A percentile compares a stretch with the other conserved stretches of the same genome.
phyloP scores from a whole-genome alignment of 2,329 filamentous ascomycete genomes.

The Botrytis medusae region DNA sequence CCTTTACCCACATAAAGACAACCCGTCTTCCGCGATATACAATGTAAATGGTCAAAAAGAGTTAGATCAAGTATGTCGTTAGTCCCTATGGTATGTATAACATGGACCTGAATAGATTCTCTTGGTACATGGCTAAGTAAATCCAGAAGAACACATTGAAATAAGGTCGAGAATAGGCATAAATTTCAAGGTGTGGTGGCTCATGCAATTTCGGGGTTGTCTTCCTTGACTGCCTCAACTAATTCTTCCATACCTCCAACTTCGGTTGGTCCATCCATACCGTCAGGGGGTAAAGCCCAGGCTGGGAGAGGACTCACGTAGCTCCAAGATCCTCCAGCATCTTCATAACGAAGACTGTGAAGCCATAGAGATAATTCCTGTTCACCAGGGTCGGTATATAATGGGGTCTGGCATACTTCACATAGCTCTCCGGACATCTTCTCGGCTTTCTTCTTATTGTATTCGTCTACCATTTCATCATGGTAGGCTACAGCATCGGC shows the following conservation, averaged over 20 bases:
- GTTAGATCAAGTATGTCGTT: neutral
- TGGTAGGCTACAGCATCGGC: conserved; percentile 91
- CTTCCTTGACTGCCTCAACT: conserved; percentile 49
- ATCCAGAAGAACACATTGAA: conserved; percentile 10
- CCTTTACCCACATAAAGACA: neutral
- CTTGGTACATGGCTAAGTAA: neutral
- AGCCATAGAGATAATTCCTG: conserved; percentile 94
- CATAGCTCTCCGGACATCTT: conserved; percentile 87
- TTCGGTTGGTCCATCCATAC: conserved; percentile 60
- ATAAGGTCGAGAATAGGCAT: neutral
- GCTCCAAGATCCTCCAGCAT: conserved; percentile 77
- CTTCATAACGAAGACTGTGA: conserved; percentile 88
- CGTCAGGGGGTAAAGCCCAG: conserved; percentile 79
- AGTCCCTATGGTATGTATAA: neutral
- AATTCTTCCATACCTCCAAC: conserved; percentile 62
- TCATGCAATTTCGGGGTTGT: conserved; percentile 39
- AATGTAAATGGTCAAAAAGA: neutral
- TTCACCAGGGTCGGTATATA: conserved; percentile 88
- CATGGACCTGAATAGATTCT: neutral
- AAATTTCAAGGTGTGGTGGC: neutral
- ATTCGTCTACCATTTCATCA: conserved; percentile 87
- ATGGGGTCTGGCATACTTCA: conserved; percentile 75
- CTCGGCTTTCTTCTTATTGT: conserved; percentile 88
- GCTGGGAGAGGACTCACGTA: conserved; percentile 81
- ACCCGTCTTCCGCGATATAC: neutral